These are phyloP conservation scores for Entoloma clypeatum DNA, from an alignment of 1,284 basidiomycete genomes.

Conservation along the genomic window DNA sequence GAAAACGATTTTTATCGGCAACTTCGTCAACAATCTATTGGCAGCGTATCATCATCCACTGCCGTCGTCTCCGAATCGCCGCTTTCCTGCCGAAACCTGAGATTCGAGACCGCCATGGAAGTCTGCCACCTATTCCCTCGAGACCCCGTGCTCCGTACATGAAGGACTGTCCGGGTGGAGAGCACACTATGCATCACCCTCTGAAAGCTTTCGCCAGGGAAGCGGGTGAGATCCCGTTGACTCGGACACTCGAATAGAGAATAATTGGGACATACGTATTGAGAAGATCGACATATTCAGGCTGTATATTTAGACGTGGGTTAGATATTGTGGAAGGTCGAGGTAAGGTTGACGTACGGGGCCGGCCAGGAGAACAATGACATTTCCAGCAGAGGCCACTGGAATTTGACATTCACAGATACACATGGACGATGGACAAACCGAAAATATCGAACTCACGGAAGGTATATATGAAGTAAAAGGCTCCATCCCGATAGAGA, in stretches of 20 bases:
- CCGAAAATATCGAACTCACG: not conserved
- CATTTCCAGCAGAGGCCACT: slow-evolving; percentile 7
- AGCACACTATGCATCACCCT: slow-evolving; percentile 9
- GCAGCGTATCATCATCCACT: too few species aligned
- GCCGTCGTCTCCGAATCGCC: too few species aligned
- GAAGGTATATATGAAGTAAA: slow-evolving; percentile 1
- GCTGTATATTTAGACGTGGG: not conserved
- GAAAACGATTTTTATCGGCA: too few species aligned
- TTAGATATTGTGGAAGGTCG: not conserved
- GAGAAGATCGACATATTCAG: slow-evolving; percentile 7
- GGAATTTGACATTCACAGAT: too few species aligned
- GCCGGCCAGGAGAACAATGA: slow-evolving; percentile 4
- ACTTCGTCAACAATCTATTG: too few species aligned
- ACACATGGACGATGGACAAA: not conserved
- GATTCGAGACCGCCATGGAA: too few species aligned
- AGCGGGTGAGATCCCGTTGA: slow-evolving; percentile 4
- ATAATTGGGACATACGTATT: slow-evolving; percentile 2
- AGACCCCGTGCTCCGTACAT: slow-evolving; percentile 6
- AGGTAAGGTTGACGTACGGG: slow-evolving; percentile 2
- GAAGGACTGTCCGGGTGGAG: slow-evolving; percentile 4
- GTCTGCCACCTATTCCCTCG: too few species aligned
- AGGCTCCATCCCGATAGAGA: slow-evolving; percentile 1
- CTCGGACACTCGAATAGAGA: not conserved
- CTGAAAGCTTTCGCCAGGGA: too few species aligned
- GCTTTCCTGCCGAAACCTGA: too few species aligned